phyloP scores from a whole-genome alignment of 2,329 filamentous ascomycete genomes.

The Helminthosporium solani region DNA sequence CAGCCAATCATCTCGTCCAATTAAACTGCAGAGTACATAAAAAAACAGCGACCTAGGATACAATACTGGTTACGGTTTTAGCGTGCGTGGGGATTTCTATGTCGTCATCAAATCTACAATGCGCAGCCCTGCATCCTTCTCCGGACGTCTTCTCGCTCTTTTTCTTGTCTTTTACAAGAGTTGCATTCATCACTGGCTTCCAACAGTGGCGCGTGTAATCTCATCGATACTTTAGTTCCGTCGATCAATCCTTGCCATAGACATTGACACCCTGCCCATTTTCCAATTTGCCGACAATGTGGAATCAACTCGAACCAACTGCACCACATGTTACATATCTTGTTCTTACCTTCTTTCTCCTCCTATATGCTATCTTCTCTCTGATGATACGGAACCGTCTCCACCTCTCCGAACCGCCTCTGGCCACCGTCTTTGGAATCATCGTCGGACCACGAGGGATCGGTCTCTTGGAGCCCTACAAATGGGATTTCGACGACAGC shows the following conservation, averaged over 20 bases:
- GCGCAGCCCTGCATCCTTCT: neutral
- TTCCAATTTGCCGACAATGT: constrained; percentile 29
- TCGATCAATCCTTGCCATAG: no score
- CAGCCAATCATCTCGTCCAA: constrained; percentile 1
- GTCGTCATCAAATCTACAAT: neutral
- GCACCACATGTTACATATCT: constrained; percentile 50
- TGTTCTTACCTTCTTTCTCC: constrained; percentile 47
- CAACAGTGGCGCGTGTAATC: no score
- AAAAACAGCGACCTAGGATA: no score
- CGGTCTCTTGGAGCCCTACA: constrained; percentile 42
- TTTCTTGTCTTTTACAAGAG: no score
- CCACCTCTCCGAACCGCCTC: constrained; percentile 51
- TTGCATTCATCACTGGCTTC: no score
- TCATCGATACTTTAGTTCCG: no score
- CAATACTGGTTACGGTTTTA: neutral
- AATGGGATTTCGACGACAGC: constrained; percentile 48
- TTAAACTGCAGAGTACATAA: no score
- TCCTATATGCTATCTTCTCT: constrained; percentile 50
- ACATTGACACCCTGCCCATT: neutral
- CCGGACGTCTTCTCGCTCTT: no score
- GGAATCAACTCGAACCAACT: constrained; percentile 50
- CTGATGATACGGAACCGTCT: constrained; percentile 50
- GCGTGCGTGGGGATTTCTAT: neutral
- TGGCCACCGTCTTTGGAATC: constrained; percentile 50
- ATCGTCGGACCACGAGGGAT: constrained; percentile 46